These are phyloP conservation scores for Lachnellula occidentalis DNA, from an alignment of 2,329 filamentous ascomycete genomes.

Conservation along the genomic window DNA sequence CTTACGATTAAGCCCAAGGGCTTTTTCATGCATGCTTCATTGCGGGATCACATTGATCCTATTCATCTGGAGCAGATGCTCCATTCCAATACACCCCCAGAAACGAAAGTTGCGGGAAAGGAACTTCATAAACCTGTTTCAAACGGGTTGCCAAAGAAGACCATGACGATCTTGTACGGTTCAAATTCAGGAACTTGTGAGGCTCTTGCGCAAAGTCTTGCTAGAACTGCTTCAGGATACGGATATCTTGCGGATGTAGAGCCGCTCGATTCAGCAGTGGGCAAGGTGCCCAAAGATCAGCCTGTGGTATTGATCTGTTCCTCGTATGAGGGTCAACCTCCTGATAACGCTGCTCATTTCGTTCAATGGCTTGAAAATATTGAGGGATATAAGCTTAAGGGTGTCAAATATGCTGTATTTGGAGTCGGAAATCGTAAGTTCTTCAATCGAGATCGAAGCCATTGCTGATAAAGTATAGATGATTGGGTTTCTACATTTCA, in stretches of 20 bases:
- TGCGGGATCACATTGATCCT: constrained; percentile 45
- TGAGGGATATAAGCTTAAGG: constrained; percentile 41
- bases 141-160: constrained; percentile 11
- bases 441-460: constrained; percentile 30
- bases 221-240: constrained; percentile 50
- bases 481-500: constrained; percentile 63
- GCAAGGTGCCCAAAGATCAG: constrained; percentile 52
- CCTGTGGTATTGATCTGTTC: constrained; percentile 64
- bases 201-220: constrained; percentile 58
- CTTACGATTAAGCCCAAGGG: constrained; percentile 60
- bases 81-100: constrained; percentile 9
- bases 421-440: constrained; percentile 52
- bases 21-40: constrained; percentile 55
- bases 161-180: constrained; percentile 63
- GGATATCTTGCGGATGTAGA: constrained; percentile 52
- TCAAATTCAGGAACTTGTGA: constrained; percentile 74
- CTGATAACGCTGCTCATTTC: constrained; percentile 67
- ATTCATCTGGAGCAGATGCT: constrained; percentile 38
- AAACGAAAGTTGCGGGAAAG: constrained; percentile 27
- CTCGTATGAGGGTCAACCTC: constrained; percentile 69
- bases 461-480: constrained; percentile 9
- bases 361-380: constrained; percentile 55
- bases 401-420: constrained; percentile 62
- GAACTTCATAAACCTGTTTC: neutral
- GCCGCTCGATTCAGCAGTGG: constrained; percentile 56